Base-by-base conservation (phyloP, 73 alveolate species). In the Stentor roeselii region DNA sequence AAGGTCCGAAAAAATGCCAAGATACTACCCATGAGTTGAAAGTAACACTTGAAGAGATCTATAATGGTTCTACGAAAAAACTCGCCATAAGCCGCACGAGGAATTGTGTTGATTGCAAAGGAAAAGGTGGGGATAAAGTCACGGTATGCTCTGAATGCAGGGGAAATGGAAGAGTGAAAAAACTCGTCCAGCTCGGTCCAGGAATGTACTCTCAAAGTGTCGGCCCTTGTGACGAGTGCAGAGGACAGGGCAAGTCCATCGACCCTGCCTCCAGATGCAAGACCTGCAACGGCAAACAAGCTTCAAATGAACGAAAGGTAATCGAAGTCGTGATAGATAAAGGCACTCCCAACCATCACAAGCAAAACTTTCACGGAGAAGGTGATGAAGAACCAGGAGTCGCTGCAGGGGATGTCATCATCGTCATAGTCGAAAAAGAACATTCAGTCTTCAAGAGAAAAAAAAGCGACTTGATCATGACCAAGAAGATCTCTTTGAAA, bases 271-370 rank as follows among this genome's bases (percentile, higher is more conserved):
- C 92, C 61, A 92, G 96, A 83, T 96, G 99, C 88, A 86, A 91
- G 60, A 82, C 41, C 75, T 96, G 99, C 85, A 86, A 88, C 59
- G 99, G 99, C 59, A 84, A 90, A 74, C 92, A 89, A 82, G 95
- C 90, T 0, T 88, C 83, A n/a, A 92, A 95, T 42, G 97, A 96
- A 84, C 89, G 90, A 60, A 97, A 96, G 85, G 76, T 88, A 2
- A 59, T 97, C 3, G 98, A 97, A 88, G 94, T 95, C 0, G 84
- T 91, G 39, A 84, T 97, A 76, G 99, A 96, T 83, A 95, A 94
- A 88, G 99, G 99, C 37, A 97, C 97, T 31, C 99, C 99, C 1
- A 95, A 97, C 83, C 99, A 97, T 31, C 95, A 96, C 77, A 97
- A 96, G 82, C 93, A 94, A 89, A 86, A 91, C 37, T 92, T 97